These are phyloP conservation scores for Colletotrichum lini DNA, from an alignment of 2,329 filamentous ascomycete species.

Conservation along the genomic window DNA sequence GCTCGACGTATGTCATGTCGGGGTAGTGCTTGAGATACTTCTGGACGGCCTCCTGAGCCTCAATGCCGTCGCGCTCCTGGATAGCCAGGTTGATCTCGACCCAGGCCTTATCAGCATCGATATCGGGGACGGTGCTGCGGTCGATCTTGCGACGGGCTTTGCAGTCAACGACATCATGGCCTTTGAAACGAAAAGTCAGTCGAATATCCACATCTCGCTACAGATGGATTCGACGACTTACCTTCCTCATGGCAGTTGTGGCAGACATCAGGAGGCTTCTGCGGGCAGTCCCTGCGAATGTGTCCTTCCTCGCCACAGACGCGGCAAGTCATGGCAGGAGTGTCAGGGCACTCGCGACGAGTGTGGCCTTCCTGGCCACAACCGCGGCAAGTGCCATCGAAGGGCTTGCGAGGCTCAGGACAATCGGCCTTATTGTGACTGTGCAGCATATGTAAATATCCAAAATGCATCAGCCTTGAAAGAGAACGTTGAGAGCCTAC, in stretches of 20 bases:
- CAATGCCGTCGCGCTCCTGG: conserved; percentile 70
- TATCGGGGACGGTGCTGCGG: conserved; percentile 63
- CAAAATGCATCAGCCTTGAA: conserved; percentile 45
- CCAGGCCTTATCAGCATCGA: conserved; percentile 72
- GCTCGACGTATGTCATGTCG: conserved; percentile 68
- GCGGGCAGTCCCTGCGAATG: conserved; percentile 74
- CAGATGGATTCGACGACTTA: conserved; percentile 48
- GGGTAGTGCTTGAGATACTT: conserved; percentile 75
- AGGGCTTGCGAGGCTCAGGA: conserved; percentile 47
- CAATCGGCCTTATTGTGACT: conserved; percentile 53
- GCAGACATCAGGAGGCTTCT: conserved; percentile 69
- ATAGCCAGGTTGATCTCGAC: conserved; percentile 66
- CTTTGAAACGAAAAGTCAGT: conserved; percentile 51
- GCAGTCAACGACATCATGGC: conserved; percentile 71
- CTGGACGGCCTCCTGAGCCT: conserved; percentile 71
- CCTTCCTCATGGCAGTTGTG: conserved; percentile 75
- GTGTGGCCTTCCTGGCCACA: conserved; percentile 69
- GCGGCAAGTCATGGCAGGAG: conserved; percentile 68
- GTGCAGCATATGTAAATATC: conserved; percentile 17
- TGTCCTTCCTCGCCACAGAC: conserved; percentile 73
- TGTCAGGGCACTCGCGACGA: conserved; percentile 74
- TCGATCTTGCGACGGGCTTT: conserved; percentile 72
- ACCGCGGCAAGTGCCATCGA: conserved; percentile 54
- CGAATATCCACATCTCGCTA: background rate
- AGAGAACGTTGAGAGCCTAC: conserved; percentile 46